These are phyloP conservation scores for Gamsiella multidivaricata DNA, from an alignment of 192 early-diverging fungal species.

Conservation along the genomic window DNA sequence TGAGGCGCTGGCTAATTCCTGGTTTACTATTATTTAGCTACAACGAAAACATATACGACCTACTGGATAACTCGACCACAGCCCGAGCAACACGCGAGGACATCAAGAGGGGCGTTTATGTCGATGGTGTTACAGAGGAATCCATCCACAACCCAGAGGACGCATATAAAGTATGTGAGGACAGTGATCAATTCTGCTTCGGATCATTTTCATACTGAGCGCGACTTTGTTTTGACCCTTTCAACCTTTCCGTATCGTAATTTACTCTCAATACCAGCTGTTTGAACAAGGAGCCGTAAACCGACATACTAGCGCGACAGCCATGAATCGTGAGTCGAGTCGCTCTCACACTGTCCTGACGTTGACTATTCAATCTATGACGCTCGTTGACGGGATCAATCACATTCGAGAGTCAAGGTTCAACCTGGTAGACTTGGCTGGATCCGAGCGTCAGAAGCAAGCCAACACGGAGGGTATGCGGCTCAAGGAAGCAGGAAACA, in stretches of 20 bases:
- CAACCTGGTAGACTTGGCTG: slow-evolving; percentile 83
- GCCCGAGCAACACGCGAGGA: slow-evolving; percentile 71
- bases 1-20: too few species aligned
- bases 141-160: slow-evolving; percentile 69
- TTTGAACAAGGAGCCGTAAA: slow-evolving; percentile 75
- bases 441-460: slow-evolving; percentile 76
- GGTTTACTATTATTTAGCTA: slow-evolving; percentile 57
- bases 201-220: neutral
- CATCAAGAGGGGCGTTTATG: slow-evolving; percentile 73
- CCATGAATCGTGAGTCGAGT: slow-evolving; percentile 88
- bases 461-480: slow-evolving; percentile 72
- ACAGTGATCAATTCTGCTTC: neutral
- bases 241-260: neutral
- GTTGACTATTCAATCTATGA: slow-evolving; percentile 77
- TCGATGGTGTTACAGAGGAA: slow-evolving; percentile 74
- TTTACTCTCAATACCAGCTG: slow-evolving; percentile 28
- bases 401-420: slow-evolving; percentile 75
- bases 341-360: slow-evolving; percentile 86
- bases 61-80: slow-evolving; percentile 75
- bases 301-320: slow-evolving; percentile 73
- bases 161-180: slow-evolving; percentile 61
- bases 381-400: slow-evolving; percentile 62
- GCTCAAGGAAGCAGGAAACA: slow-evolving; percentile 83
- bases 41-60: slow-evolving; percentile 91
- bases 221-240: neutral